Percentiles rank a stretch among this genome's conserved stretches.
Conservation (phyloP, 192 early-diverging fungal genomes). For the Podila epigama region DNA sequence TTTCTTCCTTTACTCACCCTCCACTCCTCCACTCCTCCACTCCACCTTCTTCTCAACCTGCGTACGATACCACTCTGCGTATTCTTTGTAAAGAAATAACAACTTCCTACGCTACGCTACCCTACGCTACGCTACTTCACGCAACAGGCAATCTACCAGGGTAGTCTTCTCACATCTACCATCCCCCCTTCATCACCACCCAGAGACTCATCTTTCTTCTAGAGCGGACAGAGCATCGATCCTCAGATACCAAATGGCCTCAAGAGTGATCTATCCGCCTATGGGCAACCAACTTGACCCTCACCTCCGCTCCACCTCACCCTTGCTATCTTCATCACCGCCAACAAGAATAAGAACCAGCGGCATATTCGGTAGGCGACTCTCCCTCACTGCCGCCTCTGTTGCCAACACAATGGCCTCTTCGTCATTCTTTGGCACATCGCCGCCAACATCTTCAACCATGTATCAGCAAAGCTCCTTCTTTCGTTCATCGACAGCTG, state of each 20-base stretch:
- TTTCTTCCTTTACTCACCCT: background rate
- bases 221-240: no score
- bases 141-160: no score
- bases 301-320: conserved; percentile 15
- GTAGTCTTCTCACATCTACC: background rate
- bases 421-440: conserved; percentile 39
- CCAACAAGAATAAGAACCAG: conserved; percentile 46
- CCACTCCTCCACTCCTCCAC: background rate
- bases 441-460: conserved; percentile 22
- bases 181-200: no score
- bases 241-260: no score
- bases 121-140: no score
- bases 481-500: conserved; percentile 33
- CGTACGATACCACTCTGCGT: no score
- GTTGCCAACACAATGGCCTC: conserved; percentile 40
- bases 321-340: conserved; percentile 23
- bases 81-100: no score
- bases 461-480: conserved; percentile 45
- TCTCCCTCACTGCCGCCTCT: conserved; percentile 40
- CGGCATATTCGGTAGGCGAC: conserved; percentile 27
- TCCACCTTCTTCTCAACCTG: no score
- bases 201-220: no score
- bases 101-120: no score
- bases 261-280: conserved; percentile 25
- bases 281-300: conserved; percentile 10